Evolutionary conservation across 2,329 filamentous ascomycete genomes (phyloP).

Genomic region (Talaromyces sp.): DNA sequence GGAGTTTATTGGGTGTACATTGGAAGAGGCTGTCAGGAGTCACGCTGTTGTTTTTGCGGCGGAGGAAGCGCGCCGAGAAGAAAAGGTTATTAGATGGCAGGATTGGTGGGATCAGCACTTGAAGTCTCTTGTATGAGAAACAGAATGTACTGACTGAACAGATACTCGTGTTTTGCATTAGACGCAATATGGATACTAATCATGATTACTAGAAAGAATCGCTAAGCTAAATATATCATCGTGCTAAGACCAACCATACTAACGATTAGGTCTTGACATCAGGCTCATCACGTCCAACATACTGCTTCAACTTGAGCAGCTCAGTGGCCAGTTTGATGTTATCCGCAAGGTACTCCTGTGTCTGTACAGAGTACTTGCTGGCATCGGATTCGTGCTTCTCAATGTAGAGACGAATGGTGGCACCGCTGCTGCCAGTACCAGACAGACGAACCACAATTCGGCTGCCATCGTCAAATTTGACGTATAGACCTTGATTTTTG

Average conservation of each 20-base stretch:
- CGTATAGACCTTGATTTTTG: slow-evolving; percentile 93
- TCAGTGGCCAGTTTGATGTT: slow-evolving; percentile 82
- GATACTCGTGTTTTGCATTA: not conserved
- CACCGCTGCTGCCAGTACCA: slow-evolving; percentile 89
- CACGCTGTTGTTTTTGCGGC: slow-evolving; percentile 94
- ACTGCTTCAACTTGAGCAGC: slow-evolving; percentile 89
- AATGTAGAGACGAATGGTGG: slow-evolving; percentile 94
- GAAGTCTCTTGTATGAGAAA: not conserved
- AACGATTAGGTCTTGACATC: slow-evolving; percentile 82
- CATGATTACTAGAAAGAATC: slow-evolving; percentile 2
- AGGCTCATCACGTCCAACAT: slow-evolving; percentile 85
- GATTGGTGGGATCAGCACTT: slow-evolving; percentile 69
- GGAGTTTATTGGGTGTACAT: slow-evolving; percentile 71
- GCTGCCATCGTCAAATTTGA: slow-evolving; percentile 90
- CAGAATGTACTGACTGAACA: not conserved
- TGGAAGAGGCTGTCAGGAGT: slow-evolving; percentile 83
- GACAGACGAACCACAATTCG: slow-evolving; percentile 93
- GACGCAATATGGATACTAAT: not conserved
- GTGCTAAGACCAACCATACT: not conserved
- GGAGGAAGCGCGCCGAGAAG: slow-evolving; percentile 72
- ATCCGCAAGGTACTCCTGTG: slow-evolving; percentile 88
- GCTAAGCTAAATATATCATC: slow-evolving; percentile 8
- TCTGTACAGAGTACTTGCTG: slow-evolving; percentile 61
- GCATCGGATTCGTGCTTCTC: slow-evolving; percentile 89
- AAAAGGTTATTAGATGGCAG: slow-evolving; percentile 69